Evolutionary conservation across 2,329 filamentous ascomycete genomes (phyloP), one percentile per base, ranked within the genome.

Genomic region (Lecanosticta acicola): DNA sequence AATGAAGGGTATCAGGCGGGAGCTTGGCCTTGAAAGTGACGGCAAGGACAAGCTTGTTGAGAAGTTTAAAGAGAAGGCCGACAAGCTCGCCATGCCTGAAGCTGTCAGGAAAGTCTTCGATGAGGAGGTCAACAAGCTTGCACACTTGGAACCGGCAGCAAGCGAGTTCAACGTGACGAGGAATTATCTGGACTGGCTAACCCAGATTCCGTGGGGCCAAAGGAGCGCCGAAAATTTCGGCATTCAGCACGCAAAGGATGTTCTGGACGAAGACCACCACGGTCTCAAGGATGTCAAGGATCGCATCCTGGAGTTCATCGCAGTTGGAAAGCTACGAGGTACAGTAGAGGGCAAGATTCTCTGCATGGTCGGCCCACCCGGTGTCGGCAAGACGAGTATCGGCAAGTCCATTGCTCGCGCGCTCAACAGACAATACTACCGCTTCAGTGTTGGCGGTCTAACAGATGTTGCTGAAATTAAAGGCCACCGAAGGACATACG

Each of bases 401-500:
- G 93, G 93, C 64, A 98, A 98, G 68, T 97, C 90, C 0, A 96
- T 98, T 59, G 93, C 93, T 13, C 81, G 91, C 45, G 94, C 93
- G 20, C 73, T 98, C 47, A 96, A 96, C 70, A 79, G 94, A 48
- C 84, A 98, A 64, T 98, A 98, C 73, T 98, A 98, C 73, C 81
- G 93, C 57, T 98, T 98, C 76, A 96, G 90, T 62, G 93, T 98
- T 7, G 93, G 93, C 64, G 93, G 93, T 58, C 77, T 98, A 56
- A 94, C 91, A 3, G 93, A 98, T 68, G 94, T 98, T 53, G 93
- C 93, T 14, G 93, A 98, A 67, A 97, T 98, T 75, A 98, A 98
- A 73, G 93, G 93, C 41, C 93, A 98, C 66, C 80, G 93, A 60
- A 80, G 93, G 59, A 98, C 93, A 2, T 98, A 98, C 59, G 93